phyloP scores from a whole-genome alignment of 179 eudicot genomes.

The Beta corolliflora region DNA sequence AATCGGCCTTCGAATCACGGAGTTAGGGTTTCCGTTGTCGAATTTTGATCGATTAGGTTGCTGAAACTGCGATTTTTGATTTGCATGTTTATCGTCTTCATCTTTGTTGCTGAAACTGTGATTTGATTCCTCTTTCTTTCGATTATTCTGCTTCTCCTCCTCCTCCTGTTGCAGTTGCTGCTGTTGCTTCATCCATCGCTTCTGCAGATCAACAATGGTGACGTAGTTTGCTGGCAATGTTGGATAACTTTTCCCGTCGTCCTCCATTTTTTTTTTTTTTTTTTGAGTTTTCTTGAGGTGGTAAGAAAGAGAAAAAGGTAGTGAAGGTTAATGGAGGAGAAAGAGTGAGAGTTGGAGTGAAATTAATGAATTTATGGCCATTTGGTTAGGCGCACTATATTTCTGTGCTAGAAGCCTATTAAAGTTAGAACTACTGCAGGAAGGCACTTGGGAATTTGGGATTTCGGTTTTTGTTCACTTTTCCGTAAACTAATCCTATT shows the following conservation, averaged over 20 bases:
- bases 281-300: not conserved
- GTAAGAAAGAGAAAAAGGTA: not conserved
- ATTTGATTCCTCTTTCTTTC: not conserved
- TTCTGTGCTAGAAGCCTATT: too few relatives aligned
- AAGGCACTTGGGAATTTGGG: too few relatives aligned
- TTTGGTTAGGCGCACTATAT: too few relatives aligned
- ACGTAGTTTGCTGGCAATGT: constrained; percentile 6
- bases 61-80: not conserved
- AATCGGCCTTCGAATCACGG: not conserved
- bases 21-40: not conserved
- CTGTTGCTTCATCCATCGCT: not conserved
- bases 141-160: not conserved
- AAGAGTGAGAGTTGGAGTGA: not conserved
- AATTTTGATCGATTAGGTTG: not conserved
- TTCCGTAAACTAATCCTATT: too few relatives aligned
- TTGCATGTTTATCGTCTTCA: not conserved
- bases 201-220: constrained; percentile 18
- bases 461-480: too few relatives aligned
- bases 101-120: not conserved
- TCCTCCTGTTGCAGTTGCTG: not conserved
- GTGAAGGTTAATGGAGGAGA: too few relatives aligned
- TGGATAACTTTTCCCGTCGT: not conserved
- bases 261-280: not conserved
- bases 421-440: too few relatives aligned
- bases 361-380: not conserved